Evolutionary conservation across 2,329 filamentous ascomycete genomes (phyloP).

Genomic region (Colletotrichum limetticola): DNA sequence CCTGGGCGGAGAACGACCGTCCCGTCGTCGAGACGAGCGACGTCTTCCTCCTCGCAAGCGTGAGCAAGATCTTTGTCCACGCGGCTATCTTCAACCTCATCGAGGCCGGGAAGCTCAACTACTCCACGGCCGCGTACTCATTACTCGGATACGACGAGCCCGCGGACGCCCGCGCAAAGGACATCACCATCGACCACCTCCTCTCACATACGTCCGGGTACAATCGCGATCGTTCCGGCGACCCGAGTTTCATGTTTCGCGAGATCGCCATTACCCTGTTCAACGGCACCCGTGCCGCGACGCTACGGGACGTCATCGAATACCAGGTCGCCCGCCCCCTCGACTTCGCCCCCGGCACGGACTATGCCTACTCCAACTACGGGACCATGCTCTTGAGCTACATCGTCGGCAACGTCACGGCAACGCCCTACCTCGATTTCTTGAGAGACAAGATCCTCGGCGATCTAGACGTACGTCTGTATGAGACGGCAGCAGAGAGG

Average conservation of each 20-base stretch:
- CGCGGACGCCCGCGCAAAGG: slow-evolving; percentile 14
- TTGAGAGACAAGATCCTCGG: slow-evolving; percentile 19
- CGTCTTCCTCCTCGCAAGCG: slow-evolving; percentile 33
- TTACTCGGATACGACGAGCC: slow-evolving; percentile 22
- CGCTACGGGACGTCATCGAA: slow-evolving; percentile 36
- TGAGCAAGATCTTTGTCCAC: slow-evolving; percentile 36
- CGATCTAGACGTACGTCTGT: slow-evolving; percentile 30
- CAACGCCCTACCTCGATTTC: slow-evolving; percentile 22
- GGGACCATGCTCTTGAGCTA: slow-evolving; percentile 30
- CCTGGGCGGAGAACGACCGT: slow-evolving; percentile 32
- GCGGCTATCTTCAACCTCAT: slow-evolving; percentile 32
- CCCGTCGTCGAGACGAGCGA: slow-evolving; percentile 26
- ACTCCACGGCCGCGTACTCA: slow-evolving; percentile 10
- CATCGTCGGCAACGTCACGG: slow-evolving; percentile 33
- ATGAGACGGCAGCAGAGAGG: slow-evolving; percentile 26
- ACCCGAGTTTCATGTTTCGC: slow-evolving; percentile 31
- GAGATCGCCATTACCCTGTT: slow-evolving; percentile 1
- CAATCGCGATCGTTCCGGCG: slow-evolving; percentile 15
- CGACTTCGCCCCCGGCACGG: slow-evolving; percentile 20
- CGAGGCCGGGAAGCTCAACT: slow-evolving; percentile 23
- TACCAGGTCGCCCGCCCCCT: slow-evolving; percentile 29
- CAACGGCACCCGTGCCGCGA: slow-evolving; percentile 24
- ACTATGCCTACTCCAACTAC: slow-evolving; percentile 34
- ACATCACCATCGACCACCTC: slow-evolving; percentile 34
- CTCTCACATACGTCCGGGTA: slow-evolving; percentile 26